Evolutionary conservation across 441 rosid genomes (phyloP), one percentile per base, ranked within the genome.

Genomic region (Cnidoscolus chayamansa): DNA sequence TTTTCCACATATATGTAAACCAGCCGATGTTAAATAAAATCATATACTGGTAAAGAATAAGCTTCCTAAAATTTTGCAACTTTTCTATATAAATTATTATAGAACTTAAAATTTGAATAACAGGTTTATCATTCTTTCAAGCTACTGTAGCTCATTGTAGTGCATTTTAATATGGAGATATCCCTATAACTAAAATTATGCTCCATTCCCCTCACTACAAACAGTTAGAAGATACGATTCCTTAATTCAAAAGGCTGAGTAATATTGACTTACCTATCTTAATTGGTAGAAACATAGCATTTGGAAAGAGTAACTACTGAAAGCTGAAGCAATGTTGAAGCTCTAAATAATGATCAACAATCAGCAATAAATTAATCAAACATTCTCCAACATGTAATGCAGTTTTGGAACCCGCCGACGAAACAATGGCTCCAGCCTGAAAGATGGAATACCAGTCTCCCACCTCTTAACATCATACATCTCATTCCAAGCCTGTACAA

Each of bases 401-500:
- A 94, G 94, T 76, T 89, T 94, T 3, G 97, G 95, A 57, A 81
- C 83, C 78, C 86, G 76, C 75, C 96, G 85, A 68, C 97, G 88
- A 80, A 92, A 90, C 84, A 94, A 81, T 35, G 98, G 98, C 81
- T 94, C 98, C 69, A 94, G 86, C 80, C 97, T 79, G 84, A 89
- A 94, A 74, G 97, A 90, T 63, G 97, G 94, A 77, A 88, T 88
- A 54, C 98, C 97, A 30, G 82, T 84, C 84, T 90, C 89, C 97
- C 97, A 94, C 82, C 97, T 87, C 79, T 87, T 89, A 17, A 91
- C 97, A 82, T 94, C 98, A 82, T 92, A 92, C 97, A 94, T 94
- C 76, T 94, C 98, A 84, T 88, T 94, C 98, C 98, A 94, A 57
- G 98, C 98, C 81, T 92, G 94, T 63, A 94, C 92, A 75, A 94